Conservation (phyloP, 2,329 filamentous ascomycete species). For the Talaromyces albobiverticillius region DNA sequence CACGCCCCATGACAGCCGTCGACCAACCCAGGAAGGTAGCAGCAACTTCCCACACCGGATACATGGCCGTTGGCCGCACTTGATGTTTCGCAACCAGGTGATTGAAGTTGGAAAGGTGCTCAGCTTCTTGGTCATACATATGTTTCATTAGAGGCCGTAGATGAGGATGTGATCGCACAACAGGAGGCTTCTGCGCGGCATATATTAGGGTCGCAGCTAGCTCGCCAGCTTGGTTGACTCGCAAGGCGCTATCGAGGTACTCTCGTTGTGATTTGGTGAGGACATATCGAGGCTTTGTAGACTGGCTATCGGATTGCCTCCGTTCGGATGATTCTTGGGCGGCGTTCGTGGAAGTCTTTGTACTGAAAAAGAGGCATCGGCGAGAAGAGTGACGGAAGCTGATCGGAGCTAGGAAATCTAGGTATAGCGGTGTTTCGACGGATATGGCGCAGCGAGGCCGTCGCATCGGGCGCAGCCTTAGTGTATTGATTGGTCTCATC, state of each 20-base stretch:
- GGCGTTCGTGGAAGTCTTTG: conserved; percentile 28
- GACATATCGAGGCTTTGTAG: conserved; percentile 46
- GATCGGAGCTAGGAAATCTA: conserved; percentile 37
- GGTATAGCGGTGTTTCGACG: conserved; percentile 24
- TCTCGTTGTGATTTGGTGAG: conserved; percentile 68
- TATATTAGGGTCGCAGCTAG: conserved; percentile 97
- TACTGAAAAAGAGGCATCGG: conserved; percentile 14
- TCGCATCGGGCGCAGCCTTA: not conserved
- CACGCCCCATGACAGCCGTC: conserved; percentile 82
- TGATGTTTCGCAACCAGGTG: conserved; percentile 77
- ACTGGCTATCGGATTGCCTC: not conserved
- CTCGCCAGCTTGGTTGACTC: conserved; percentile 96
- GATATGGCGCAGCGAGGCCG: not conserved
- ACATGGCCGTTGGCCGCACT: conserved; percentile 87
- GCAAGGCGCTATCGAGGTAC: conserved; percentile 76
- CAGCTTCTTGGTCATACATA: conserved; percentile 96
- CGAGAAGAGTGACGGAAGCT: conserved; percentile 23
- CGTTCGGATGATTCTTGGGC: conserved; percentile 10
- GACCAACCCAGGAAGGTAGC: conserved; percentile 83
- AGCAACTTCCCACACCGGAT: conserved; percentile 80
- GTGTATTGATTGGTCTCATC: not conserved
- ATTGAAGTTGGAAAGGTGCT: conserved; percentile 85
- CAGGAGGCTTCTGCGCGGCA: conserved; percentile 77
- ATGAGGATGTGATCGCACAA: conserved; percentile 77
- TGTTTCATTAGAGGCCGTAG: conserved; percentile 89